Conservation (phyloP, 441 rosid genomes). For the Gossypium lobatum region DNA sequence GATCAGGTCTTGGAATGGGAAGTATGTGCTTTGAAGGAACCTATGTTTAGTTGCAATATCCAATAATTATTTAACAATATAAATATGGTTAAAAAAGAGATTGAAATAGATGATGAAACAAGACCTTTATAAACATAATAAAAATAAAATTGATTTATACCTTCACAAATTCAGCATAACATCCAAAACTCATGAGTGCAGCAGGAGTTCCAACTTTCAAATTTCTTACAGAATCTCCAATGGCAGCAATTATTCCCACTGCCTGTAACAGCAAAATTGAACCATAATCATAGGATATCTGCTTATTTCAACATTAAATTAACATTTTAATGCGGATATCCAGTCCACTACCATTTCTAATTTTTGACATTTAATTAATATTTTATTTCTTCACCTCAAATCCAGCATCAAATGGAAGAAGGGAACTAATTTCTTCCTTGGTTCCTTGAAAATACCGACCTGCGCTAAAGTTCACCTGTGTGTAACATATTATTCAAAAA, state of each 20-base stretch:
- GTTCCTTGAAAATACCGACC: slow-evolving; percentile 72
- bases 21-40: slow-evolving; percentile 73
- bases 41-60: slow-evolving; percentile 26
- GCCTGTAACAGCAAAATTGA: slow-evolving; percentile 44
- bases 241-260: slow-evolving; percentile 84
- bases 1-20: slow-evolving; percentile 88
- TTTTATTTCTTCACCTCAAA: slow-evolving; percentile 57
- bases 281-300: slow-evolving; percentile 8
- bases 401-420: slow-evolving; percentile 67
- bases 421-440: slow-evolving; percentile 30
- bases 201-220: slow-evolving; percentile 93
- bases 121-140: not conserved
- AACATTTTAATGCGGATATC: not conserved
- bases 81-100: not conserved
- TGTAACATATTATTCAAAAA: not conserved
- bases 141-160: slow-evolving; percentile 29
- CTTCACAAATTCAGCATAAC: slow-evolving; percentile 74
- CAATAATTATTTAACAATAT: not conserved
- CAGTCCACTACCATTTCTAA: not conserved
- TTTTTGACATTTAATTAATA: not conserved
- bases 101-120: not conserved
- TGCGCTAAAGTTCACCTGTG: slow-evolving; percentile 93
- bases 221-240: slow-evolving; percentile 70
- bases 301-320: slow-evolving; percentile 10
- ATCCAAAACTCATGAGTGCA: slow-evolving; percentile 81